These are phyloP conservation scores for Fragaria iinumae DNA, from an alignment of 306 rosid genomes.

Conservation along the genomic window DNA sequence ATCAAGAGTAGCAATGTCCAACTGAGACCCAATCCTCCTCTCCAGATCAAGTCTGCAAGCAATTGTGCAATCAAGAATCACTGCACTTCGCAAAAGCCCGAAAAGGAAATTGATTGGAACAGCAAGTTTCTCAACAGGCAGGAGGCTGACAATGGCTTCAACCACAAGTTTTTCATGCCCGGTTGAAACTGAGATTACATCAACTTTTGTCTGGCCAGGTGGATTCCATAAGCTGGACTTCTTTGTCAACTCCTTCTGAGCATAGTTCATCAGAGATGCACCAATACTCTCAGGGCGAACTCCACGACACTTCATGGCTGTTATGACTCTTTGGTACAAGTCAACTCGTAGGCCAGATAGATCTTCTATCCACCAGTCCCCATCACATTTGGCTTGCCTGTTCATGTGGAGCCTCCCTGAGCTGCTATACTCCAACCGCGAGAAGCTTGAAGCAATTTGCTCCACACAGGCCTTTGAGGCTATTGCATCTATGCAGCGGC, in stretches of 20 bases:
- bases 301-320: constrained; percentile 96
- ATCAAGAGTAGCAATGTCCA: constrained; percentile 89
- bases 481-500: constrained; percentile 88
- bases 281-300: constrained; percentile 95
- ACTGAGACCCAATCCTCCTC: constrained; percentile 92
- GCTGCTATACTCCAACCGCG: constrained; percentile 94
- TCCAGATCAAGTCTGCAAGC: constrained; percentile 82
- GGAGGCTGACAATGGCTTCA: constrained; percentile 80
- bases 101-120: constrained; percentile 89
- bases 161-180: constrained; percentile 76
- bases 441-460: constrained; percentile 97
- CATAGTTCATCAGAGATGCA: constrained; percentile 79
- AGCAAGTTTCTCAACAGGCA: constrained; percentile 83
- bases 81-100: constrained; percentile 85
- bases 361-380: constrained; percentile 99
- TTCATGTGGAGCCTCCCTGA: constrained; percentile 97
- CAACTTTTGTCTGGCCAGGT: constrained; percentile 67
- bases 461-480: constrained; percentile 96
- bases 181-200: constrained; percentile 48
- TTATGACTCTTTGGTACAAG: constrained; percentile 77
- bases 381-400: constrained; percentile 76
- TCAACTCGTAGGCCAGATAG: constrained; percentile 83
- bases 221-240: constrained; percentile 82
- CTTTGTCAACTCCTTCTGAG: constrained; percentile 83
- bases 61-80: constrained; percentile 77